Evolutionary conservation across 2,329 filamentous ascomycete genomes (phyloP).

Genomic region (Nigrospora oryzae): DNA sequence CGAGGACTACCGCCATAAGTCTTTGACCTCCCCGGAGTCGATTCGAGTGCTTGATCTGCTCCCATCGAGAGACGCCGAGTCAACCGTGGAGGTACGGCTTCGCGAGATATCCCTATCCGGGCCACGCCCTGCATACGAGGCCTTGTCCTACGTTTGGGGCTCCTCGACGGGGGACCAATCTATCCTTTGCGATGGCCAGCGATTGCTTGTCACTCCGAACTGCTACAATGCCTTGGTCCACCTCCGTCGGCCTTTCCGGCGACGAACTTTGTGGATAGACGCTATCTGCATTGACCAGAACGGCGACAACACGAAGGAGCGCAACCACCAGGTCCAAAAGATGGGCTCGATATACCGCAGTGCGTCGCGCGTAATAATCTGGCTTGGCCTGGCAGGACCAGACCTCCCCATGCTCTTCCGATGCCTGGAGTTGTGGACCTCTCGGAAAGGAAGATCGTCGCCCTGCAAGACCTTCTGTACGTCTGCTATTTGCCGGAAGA

Average conservation of each 20-base stretch:
- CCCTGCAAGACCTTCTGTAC: background rate
- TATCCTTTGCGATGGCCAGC: slow-evolving; percentile 3
- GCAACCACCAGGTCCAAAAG: background rate
- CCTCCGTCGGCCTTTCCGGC: background rate
- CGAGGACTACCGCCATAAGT: background rate
- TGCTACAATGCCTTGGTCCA: slow-evolving; percentile 1
- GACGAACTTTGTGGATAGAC: background rate
- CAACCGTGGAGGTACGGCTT: background rate
- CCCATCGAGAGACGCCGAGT: background rate
- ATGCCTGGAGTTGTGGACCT: background rate
- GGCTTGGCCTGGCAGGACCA: background rate
- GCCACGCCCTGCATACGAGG: slow-evolving; percentile 3
- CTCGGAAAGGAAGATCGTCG: background rate
- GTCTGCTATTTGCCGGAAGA: background rate
- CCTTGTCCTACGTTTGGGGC: slow-evolving; percentile 8
- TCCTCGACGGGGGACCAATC: background rate
- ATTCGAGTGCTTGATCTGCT: background rate
- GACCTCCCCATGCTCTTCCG: background rate
- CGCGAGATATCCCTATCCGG: background rate
- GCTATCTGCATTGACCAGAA: background rate
- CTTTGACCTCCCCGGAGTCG: background rate
- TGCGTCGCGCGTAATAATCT: background rate
- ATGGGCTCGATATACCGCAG: background rate
- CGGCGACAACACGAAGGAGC: background rate
- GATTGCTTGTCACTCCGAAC: slow-evolving; percentile 5